Base-by-base conservation (phyloP, 1,284 basidiomycete genomes). In the Ceratobasidium sp. region DNA sequence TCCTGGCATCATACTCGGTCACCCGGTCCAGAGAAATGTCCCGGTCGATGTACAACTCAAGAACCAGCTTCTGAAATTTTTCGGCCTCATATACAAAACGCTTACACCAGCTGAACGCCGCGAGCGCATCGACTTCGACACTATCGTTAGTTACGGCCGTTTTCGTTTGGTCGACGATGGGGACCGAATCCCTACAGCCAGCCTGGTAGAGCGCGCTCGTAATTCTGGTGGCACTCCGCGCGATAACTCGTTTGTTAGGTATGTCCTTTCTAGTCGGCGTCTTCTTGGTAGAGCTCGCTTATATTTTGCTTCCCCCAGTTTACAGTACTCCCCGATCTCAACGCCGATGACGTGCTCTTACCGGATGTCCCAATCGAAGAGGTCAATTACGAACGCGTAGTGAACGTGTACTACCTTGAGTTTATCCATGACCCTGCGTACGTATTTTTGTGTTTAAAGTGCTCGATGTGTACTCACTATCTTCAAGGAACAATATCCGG, bases 161-260 rank as follows among this genome's bases (percentile, higher is more conserved):
- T 59, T 71, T 18, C 54, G 54, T 16, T 6, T 71, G 54, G 41
- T 38, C 14, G 50, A 30, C 18, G 41, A 59, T 18, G 54, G 68
- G 10, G 68, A 71, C 30, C n/a, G 23, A 23, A 44, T 71, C 18
- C 54, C 54, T 1, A 71, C 68, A 20, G 35, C 54, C 7, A n/a
- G 44, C 8, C 10, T 18, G 1, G 10, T 71, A 7, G 8, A 30
- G 18, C 18, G 23, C 3, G 54, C 41, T 44, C 27, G 27, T 30
- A 30, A 46, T 20, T 20, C 35, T 23, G 23, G 27, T 2, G 10
- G 41, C 8, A 12, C 41, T 33, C 46, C 27, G 27, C 27, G 59
- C 10, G 46, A 74, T 52, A 74, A 74, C 46, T 50, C 59, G 30
- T 74, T 50, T 52, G 41, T 62, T n/a, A 12, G 70, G 27, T 30